phyloP scores from a whole-genome alignment of 305 asterid genomes.

The Fraxinus xanthoxyloides region DNA sequence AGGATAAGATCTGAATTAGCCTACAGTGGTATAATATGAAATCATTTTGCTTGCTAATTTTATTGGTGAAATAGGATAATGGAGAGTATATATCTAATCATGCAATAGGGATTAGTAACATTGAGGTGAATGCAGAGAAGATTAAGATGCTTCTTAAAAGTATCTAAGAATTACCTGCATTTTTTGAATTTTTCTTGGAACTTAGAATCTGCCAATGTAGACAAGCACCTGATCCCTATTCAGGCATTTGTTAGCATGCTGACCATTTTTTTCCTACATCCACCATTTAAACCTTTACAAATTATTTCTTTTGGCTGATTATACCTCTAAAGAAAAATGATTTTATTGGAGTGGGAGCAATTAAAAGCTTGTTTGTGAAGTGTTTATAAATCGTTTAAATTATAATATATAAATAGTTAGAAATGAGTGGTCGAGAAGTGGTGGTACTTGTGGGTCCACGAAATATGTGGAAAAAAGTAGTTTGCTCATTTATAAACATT shows the following conservation, averaged over 20 bases:
- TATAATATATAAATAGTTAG: background rate
- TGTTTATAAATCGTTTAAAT: background rate
- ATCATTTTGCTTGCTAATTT: background rate
- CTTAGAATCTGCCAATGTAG: background rate
- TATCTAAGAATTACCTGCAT: background rate
- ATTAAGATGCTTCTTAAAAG: background rate
- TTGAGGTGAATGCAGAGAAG: background rate
- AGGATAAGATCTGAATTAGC: background rate
- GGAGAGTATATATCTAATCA: background rate
- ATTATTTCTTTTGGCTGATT: background rate
- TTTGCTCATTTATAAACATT: background rate
- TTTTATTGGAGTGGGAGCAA: background rate
- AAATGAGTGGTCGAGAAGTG: background rate
- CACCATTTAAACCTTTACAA: background rate
- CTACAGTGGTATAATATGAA: background rate
- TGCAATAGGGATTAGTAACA: background rate
- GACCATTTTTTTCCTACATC: background rate
- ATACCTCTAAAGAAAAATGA: background rate
- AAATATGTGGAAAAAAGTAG: background rate
- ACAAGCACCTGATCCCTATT: background rate
- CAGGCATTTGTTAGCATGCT: background rate
- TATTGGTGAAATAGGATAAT: background rate
- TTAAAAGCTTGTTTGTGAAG: background rate
- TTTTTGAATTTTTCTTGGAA: background rate
- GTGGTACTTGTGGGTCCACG: background rate